Conservation (phyloP, 2,329 filamentous ascomycete genomes). For the Cryoendolithus antarcticus region DNA sequence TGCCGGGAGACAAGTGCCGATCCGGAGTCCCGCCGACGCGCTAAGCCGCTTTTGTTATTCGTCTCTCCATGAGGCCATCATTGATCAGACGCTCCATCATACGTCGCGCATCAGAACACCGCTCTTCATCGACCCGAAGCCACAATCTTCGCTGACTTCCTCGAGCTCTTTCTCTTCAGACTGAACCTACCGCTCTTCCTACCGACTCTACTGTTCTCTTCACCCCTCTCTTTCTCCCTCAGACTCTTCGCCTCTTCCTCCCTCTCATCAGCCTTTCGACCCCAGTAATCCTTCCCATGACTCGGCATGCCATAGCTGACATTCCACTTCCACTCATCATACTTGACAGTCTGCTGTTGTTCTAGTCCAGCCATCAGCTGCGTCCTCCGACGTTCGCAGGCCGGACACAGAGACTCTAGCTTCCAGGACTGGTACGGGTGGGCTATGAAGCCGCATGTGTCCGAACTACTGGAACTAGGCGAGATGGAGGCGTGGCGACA, state of each 20-base stretch:
- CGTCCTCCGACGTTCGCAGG: conserved; percentile 19
- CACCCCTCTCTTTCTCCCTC: conserved; percentile 9
- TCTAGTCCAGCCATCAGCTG: conserved; percentile 17
- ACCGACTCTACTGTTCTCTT: not conserved
- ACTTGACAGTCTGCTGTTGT: conserved; percentile 17
- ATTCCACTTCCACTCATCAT: conserved; percentile 30
- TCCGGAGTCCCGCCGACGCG: too few relatives aligned
- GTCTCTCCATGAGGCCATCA: too few relatives aligned
- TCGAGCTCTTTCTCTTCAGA: conserved; percentile 12
- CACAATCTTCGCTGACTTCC: conserved; percentile 1
- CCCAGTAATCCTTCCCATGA: conserved; percentile 19
- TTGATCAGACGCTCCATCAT: too few relatives aligned
- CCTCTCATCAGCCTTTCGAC: conserved; percentile 14
- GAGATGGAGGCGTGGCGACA: conserved; percentile 22
- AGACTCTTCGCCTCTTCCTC: conserved; percentile 10
- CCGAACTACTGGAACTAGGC: conserved; percentile 11
- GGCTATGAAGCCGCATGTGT: conserved; percentile 16
- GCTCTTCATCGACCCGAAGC: too few relatives aligned
- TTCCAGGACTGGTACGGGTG: conserved; percentile 26
- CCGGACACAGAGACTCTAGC: conserved; percentile 22
- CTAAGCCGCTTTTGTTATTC: too few relatives aligned
- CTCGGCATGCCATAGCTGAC: conserved; percentile 26
- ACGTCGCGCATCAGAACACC: too few relatives aligned
- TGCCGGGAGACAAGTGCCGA: too few relatives aligned
- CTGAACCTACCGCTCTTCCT: conserved; percentile 15